phyloP scores from a whole-genome alignment of 306 rosid genomes.

The Mimosa bimucronata region DNA sequence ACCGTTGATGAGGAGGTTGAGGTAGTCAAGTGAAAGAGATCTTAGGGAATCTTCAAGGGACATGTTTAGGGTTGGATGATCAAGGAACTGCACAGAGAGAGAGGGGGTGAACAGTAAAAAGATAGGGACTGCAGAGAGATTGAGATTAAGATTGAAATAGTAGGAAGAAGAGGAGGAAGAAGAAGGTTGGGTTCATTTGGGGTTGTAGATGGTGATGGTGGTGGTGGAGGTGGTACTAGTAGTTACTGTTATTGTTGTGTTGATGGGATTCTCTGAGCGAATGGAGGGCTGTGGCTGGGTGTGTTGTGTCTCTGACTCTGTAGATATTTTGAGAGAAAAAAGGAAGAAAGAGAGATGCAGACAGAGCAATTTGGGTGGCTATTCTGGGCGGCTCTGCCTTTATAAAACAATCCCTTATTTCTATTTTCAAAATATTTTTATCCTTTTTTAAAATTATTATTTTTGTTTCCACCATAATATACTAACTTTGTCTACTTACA shows the following conservation, averaged over 20 bases:
- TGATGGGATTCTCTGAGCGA: constrained; percentile 51
- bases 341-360: constrained; percentile 42
- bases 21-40: constrained; percentile 85
- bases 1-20: constrained; percentile 93
- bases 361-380: constrained; percentile 61
- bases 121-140: background rate
- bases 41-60: constrained; percentile 81
- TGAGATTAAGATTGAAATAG: constrained; percentile 30
- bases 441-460: background rate
- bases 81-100: background rate
- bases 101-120: constrained; percentile 27
- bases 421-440: no score
- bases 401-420: constrained; percentile 36
- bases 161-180: constrained; percentile 31
- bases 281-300: constrained; percentile 36
- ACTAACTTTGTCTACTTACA: background rate
- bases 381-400: constrained; percentile 66
- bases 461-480: background rate
- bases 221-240: constrained; percentile 3
- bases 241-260: constrained; percentile 41
- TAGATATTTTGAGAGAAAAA: constrained; percentile 44
- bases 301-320: constrained; percentile 31
- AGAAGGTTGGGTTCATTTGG: constrained; percentile 41
- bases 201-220: constrained; percentile 20
- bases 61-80: constrained; percentile 50